Evolutionary conservation across 768 basidiomycete species (phyloP), one percentile per base, ranked within the genome.

Genomic region (Suillus cothurnatus): DNA sequence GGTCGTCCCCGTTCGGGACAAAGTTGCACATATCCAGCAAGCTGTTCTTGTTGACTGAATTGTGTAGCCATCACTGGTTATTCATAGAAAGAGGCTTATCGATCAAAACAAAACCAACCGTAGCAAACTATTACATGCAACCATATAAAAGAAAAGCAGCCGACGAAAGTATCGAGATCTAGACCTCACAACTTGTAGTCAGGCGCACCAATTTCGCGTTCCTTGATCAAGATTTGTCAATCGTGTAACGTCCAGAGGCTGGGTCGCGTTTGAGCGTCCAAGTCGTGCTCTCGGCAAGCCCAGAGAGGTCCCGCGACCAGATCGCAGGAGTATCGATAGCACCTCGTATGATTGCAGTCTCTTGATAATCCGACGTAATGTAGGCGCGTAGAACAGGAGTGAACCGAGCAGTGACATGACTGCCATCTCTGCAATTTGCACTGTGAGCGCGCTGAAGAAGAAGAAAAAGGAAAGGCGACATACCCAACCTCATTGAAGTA

Each of bases 311-410:
- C 1, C 23, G n/a, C 31, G 57, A n/a, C 61, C 55, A 62, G 55
- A 62, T 17, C 61, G 2, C 6, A 15, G 17, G 23, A 4, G 31
- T 60, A 6, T 59, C 32, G 61, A 62, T 62, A 14, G 55, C 31
- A 8, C 6, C 55, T 38, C 36, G 23, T 58, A 59, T 9, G 21
- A 62, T 59, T 23, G 52, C 19, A 4, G 31, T n/a, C 28, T 61
- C 55, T 38, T 62, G 31, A 62, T 61, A 62, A 55, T 62, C 55
- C 9, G 61, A 61, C 6, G 55, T 62, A 21, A 62, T 34, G 31
- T 62, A 62, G n/a, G 31, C 61, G 1, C 55, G 61, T 14, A 61
- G 61, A 4, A 32, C n/a, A 31, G 55, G 31, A 11, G 53, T 62
- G 31, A 62, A 62, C 21, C 21, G 5, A 7, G 61, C 61, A 2